A percentile compares a stretch with the other conserved stretches of the same genome.
phyloP scores from a whole-genome alignment of 139 green algal genomes.

The Edaphochlamys debaryana region DNA sequence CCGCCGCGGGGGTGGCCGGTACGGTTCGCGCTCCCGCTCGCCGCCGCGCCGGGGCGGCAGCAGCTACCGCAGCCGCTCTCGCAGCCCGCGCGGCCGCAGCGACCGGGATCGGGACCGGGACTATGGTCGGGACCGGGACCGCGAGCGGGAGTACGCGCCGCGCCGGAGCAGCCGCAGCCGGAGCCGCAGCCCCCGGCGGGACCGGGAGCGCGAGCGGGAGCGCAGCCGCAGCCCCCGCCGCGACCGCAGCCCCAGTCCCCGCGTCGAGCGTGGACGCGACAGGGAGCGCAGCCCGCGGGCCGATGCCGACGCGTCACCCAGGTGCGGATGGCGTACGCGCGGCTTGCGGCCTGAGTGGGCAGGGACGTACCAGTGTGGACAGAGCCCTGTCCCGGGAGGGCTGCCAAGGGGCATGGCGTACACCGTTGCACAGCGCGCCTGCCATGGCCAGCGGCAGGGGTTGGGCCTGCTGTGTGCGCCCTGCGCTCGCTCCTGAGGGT shows the following conservation, averaged over 20 bases:
- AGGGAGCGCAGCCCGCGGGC: too few relatives aligned
- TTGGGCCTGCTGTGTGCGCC: too few relatives aligned
- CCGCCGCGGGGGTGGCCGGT: neutral
- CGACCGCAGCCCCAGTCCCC: neutral
- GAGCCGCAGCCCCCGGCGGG: neutral
- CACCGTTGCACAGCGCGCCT: too few relatives aligned
- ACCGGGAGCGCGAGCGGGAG: neutral
- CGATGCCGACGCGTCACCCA: too few relatives aligned
- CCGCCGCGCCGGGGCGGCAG: neutral
- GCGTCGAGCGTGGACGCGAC: too few relatives aligned
- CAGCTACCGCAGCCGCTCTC: neutral
- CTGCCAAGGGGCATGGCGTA: too few relatives aligned
- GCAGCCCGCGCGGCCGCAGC: neutral
- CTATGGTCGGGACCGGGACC: neutral
- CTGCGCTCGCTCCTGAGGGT: too few relatives aligned
- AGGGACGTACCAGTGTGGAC: too few relatives aligned
- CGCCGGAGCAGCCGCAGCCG: neutral
- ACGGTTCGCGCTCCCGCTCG: slow-evolving; percentile 18
- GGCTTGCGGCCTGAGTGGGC: too few relatives aligned
- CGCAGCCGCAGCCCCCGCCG: neutral
- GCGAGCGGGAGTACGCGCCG: neutral
- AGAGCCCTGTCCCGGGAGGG: too few relatives aligned
- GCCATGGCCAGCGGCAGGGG: too few relatives aligned
- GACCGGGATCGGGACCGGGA: neutral
- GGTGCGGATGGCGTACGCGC: too few relatives aligned